Percentiles rank a stretch among this genome's conserved stretches.
These are phyloP conservation scores for Phytophthora ohioensis DNA, from an alignment of 352 stramenopile genomes.

Conservation along the genomic window DNA sequence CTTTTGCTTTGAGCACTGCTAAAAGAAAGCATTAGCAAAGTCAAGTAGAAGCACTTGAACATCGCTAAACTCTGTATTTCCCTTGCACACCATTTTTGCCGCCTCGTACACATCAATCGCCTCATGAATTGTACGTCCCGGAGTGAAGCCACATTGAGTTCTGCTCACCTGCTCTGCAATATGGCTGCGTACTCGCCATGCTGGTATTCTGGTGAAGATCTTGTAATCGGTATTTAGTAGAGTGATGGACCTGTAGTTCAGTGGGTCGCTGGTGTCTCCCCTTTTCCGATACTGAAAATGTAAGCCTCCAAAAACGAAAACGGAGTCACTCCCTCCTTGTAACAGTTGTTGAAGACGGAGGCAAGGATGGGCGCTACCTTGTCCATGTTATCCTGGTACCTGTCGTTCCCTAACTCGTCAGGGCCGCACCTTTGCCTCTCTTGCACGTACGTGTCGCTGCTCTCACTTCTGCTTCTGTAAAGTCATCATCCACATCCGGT, in stretches of 20 bases:
- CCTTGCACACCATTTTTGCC: not conserved
- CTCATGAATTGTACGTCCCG: slow-evolving; percentile 7
- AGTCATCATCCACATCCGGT: not conserved
- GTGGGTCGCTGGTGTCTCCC: not conserved
- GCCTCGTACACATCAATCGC: slow-evolving; percentile 9
- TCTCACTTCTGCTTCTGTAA: slow-evolving; percentile 1
- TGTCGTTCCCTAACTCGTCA: not conserved
- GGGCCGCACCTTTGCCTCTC: not conserved
- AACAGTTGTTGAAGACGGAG: not conserved
- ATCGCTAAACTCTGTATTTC: not conserved
- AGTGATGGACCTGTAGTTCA: slow-evolving; percentile 1
- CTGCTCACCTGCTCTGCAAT: not conserved
- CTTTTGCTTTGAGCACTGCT: not conserved
- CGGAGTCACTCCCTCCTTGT: not conserved
- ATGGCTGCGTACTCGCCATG: not conserved
- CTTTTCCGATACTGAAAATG: slow-evolving; percentile 16
- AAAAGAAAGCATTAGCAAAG: slow-evolving; percentile 13
- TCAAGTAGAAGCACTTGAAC: slow-evolving; percentile 10
- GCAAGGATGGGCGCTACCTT: not conserved
- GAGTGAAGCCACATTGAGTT: slow-evolving; percentile 12
- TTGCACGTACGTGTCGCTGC: slow-evolving; percentile 1
- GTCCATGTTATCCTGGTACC: not conserved
- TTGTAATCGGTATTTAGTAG: slow-evolving; percentile 18
- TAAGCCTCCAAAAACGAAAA: not conserved
- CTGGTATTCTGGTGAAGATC: slow-evolving; percentile 7